Evolutionary conservation across 805 yeast genomes (phyloP).

Genomic region (Metschnikowia noctiluminum): DNA sequence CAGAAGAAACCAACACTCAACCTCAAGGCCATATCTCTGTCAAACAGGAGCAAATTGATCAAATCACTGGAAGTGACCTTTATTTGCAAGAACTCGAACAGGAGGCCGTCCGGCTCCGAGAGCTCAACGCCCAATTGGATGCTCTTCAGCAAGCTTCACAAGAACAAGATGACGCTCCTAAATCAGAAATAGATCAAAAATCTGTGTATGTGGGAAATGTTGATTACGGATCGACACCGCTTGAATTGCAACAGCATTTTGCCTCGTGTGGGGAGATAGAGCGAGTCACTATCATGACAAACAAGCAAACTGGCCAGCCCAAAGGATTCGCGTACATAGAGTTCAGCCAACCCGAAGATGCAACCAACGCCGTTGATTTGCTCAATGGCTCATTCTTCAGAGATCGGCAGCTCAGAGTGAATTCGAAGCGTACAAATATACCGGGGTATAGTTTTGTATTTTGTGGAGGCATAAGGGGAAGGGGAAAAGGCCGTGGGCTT

Average conservation of each 20-base stretch:
- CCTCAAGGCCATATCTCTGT: too few species aligned
- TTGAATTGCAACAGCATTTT: slow-evolving; percentile 74
- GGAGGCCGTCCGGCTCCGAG: slow-evolving; percentile 61
- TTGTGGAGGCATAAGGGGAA: slow-evolving; percentile 18
- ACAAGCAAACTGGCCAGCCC: slow-evolving; percentile 75
- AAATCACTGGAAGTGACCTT: too few species aligned
- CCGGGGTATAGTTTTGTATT: slow-evolving; percentile 54
- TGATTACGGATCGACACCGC: slow-evolving; percentile 74
- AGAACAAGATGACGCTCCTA: slow-evolving; percentile 30
- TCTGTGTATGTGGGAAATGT: slow-evolving; percentile 83
- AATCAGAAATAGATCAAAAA: slow-evolving; percentile 62
- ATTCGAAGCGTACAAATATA: slow-evolving; percentile 74
- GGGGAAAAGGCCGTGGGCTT: slow-evolving; percentile 6
- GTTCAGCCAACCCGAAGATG: slow-evolving; percentile 65
- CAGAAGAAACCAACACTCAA: neutral
- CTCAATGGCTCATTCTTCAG: slow-evolving; percentile 63
- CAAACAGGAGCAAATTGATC: too few species aligned
- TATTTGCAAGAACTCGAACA: slow-evolving; percentile 53
- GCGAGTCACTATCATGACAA: slow-evolving; percentile 73
- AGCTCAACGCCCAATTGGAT: slow-evolving; percentile 44
- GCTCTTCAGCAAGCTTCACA: slow-evolving; percentile 1
- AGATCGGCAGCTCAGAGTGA: slow-evolving; percentile 70
- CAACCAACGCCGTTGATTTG: slow-evolving; percentile 56
- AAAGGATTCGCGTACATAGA: slow-evolving; percentile 88
- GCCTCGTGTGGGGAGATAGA: slow-evolving; percentile 67